phyloP scores from a whole-genome alignment of 768 basidiomycete species.

The Leccinum uliginosum region DNA sequence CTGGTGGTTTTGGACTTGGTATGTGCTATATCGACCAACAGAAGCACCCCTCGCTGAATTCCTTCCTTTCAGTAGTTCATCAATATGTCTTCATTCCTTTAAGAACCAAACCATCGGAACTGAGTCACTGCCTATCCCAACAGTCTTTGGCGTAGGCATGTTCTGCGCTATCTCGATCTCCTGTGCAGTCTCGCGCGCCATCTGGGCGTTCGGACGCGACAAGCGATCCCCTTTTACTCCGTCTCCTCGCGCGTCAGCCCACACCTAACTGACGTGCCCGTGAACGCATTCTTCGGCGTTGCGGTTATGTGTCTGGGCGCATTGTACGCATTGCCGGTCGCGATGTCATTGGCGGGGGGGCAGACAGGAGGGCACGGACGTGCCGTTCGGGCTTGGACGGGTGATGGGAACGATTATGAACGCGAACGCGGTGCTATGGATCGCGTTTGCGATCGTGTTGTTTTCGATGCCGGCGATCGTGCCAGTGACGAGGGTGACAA shows the following conservation, averaged over 20 bases:
- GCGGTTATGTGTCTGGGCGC: constrained; percentile 62
- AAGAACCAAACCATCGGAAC: too few relatives aligned
- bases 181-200: constrained; percentile 63
- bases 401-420: constrained; percentile 45
- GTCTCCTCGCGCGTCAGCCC: constrained; percentile 45
- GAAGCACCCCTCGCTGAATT: background rate
- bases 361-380: constrained; percentile 41
- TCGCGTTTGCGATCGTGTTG: constrained; percentile 55
- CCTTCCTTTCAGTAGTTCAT: constrained; percentile 36
- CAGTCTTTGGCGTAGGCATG: constrained; percentile 51
- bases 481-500: constrained; percentile 47
- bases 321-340: constrained; percentile 59
- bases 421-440: constrained; percentile 52
- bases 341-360: constrained; percentile 45
- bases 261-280: constrained; percentile 43
- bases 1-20: constrained; percentile 62
- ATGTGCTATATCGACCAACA: constrained; percentile 15
- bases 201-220: constrained; percentile 70
- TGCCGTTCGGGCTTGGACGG: constrained; percentile 48
- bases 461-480: constrained; percentile 67
- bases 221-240: constrained; percentile 54
- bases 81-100: constrained; percentile 23
- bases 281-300: constrained; percentile 64
- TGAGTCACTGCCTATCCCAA: background rate
- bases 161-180: constrained; percentile 67